phyloP scores from a whole-genome alignment of 331 rosid species.

The Malus hybrid region DNA sequence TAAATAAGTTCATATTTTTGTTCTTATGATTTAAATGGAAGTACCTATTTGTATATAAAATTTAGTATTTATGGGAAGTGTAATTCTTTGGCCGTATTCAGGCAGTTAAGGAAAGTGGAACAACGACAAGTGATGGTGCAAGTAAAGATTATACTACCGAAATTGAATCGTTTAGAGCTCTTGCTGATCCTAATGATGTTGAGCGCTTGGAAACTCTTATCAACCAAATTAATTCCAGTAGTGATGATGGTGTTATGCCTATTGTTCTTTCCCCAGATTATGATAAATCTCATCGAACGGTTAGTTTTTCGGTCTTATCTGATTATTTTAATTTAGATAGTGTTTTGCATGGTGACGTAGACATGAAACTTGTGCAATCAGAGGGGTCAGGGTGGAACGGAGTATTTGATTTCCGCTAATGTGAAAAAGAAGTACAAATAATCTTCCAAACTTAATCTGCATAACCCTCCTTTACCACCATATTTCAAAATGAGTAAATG shows the following conservation, averaged over 20 bases:
- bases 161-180: slow-evolving; percentile 63
- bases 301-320: slow-evolving; percentile 25
- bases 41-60: not conserved
- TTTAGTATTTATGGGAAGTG: not conserved
- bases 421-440: not conserved
- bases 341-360: not conserved
- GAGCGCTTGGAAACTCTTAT: slow-evolving; percentile 49
- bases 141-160: slow-evolving; percentile 51
- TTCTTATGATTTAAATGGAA: not conserved
- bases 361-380: not conserved
- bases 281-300: slow-evolving; percentile 83
- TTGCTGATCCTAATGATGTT: slow-evolving; percentile 59
- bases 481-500: not conserved
- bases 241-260: slow-evolving; percentile 41
- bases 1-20: slow-evolving; percentile 2
- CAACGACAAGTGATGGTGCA: slow-evolving; percentile 9
- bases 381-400: not conserved
- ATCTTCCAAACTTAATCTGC: not conserved
- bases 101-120: slow-evolving; percentile 36
- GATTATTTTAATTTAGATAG: not conserved
- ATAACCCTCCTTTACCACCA: not conserved
- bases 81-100: slow-evolving; percentile 23
- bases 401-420: not conserved
- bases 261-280: slow-evolving; percentile 66
- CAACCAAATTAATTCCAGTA: slow-evolving; percentile 47